These are phyloP conservation scores for Pelargonium fulgidum DNA, from an alignment of 441 rosid genomes.

Conservation along the genomic window DNA sequence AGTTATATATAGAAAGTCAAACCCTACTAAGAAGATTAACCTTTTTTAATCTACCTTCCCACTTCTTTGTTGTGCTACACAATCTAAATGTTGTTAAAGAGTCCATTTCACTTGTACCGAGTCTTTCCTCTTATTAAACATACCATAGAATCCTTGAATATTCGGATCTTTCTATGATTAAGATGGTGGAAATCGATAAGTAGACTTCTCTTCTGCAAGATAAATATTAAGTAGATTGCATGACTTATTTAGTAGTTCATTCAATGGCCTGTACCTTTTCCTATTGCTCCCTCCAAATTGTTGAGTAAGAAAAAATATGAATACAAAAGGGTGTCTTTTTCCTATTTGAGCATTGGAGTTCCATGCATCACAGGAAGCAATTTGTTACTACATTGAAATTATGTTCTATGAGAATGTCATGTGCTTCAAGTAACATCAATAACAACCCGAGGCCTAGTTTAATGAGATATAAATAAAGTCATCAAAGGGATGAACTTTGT, in stretches of 20 bases:
- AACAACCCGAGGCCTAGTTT: not conserved
- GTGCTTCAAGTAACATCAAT: too few relatives aligned
- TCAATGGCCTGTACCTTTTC: not conserved
- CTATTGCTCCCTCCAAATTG: not conserved
- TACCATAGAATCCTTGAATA: too few relatives aligned
- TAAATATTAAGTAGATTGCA: not conserved
- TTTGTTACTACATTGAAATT: too few relatives aligned
- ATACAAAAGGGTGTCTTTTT: not conserved
- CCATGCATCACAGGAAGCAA: not conserved
- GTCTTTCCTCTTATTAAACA: too few relatives aligned
- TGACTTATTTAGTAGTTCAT: not conserved
- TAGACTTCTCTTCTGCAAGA: not conserved
- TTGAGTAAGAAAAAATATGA: not conserved
- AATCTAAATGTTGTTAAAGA: too few relatives aligned
- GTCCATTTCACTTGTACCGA: too few relatives aligned
- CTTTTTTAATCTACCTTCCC: too few relatives aligned
- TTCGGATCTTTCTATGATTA: too few relatives aligned
- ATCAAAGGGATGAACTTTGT: not conserved
- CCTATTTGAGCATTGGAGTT: not conserved
- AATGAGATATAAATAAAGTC: not conserved
- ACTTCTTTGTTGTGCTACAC: too few relatives aligned
- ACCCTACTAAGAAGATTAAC: too few relatives aligned
- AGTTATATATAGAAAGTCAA: too few relatives aligned
- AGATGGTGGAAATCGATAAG: too few relatives aligned
- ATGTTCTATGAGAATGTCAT: not conserved